Base-by-base conservation (phyloP, 2,329 filamentous ascomycete genomes). In the Pezicula neosporulosa region DNA sequence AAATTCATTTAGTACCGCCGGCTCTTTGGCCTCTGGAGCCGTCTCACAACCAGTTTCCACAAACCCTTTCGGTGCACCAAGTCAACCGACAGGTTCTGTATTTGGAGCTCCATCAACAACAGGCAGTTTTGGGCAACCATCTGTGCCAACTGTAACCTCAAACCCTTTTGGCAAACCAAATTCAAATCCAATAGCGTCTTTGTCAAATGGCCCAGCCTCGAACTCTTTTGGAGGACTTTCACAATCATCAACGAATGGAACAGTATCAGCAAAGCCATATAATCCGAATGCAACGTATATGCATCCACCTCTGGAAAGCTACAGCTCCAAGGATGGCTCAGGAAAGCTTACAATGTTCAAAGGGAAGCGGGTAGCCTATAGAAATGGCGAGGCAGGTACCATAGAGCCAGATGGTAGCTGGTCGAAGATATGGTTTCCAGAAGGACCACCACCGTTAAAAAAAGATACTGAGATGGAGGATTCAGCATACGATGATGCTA, bases 361-460 rank as follows among this genome's bases (percentile, higher is more conserved):
- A 59, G 81, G 81, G 16, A 80, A 80, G 56, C 75, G 74, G 0
- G 84, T 90, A 0, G 67, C 71, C 1, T 89, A 89, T 66, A 75
- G 80, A 57, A 68, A 73, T 28, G 65, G 68, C 18, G 64, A 69
- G 6, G 79, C 84, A 0, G 81, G 72, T 48, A 72, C 74, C 58
- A 75, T 57, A 55, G 78, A 68, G 19, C 69, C 71, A 36, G 78
- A 84, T 59, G 79, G 82, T 33, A 76, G 70, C 1, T 82, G 79
- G 72, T 75, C 79, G 47, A 83, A 80, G 57, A 85, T 93, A 45
- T 89, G 86, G 78, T 91, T 89, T 64, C 86, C 87, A 0, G 73
- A 85, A 43, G 90, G 89, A 0, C 77, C 86, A 19, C 88, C 86
- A 1, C 67, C 68, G 6, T 83, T 83, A 55, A 81, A 80, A 47